Conservation (phyloP, 257 asterid genomes). For the Dorcoceras hygrometricum region DNA sequence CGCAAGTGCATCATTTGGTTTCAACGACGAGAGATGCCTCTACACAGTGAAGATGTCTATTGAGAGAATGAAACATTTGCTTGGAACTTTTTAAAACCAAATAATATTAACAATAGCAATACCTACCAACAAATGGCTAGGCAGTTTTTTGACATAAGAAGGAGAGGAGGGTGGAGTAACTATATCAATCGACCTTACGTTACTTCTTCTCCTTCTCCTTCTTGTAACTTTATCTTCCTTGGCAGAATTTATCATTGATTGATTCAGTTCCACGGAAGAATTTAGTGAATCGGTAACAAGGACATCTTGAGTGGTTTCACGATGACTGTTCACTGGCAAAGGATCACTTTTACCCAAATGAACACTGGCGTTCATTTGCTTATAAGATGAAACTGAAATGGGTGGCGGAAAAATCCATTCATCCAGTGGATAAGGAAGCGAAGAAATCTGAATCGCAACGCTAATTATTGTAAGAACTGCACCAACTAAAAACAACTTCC, state of each 20-base stretch:
- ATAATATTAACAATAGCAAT: conserved; percentile 11
- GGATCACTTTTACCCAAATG: conserved; percentile 36
- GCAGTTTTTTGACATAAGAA: conserved; percentile 29
- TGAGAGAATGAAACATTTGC: conserved; percentile 14
- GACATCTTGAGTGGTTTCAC: conserved; percentile 33
- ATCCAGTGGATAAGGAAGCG: conserved; percentile 66
- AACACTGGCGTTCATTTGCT: conserved; percentile 27
- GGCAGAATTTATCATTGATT: conserved; percentile 15
- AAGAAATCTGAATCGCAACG: conserved; percentile 51
- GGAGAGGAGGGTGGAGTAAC: conserved; percentile 45
- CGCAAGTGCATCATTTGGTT: conserved; percentile 76
- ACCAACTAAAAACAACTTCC: conserved; percentile 52
- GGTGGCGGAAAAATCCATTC: conserved; percentile 43
- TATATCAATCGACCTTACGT: conserved; percentile 19
- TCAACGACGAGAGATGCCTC: conserved; percentile 54
- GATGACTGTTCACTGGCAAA: conserved; percentile 30
- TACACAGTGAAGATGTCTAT: conserved; percentile 33
- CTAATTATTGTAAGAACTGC: conserved; percentile 52
- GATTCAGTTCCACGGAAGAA: conserved; percentile 41
- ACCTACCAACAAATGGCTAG: conserved; percentile 49
- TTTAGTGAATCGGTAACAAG: conserved; percentile 28
- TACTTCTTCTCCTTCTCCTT: conserved; percentile 31
- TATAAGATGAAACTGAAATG: conserved; percentile 28
- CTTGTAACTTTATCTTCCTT: conserved; percentile 28
- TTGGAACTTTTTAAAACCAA: not conserved